phyloP scores from a whole-genome alignment of 2,329 filamentous ascomycete species.

The Venturia pyrina region DNA sequence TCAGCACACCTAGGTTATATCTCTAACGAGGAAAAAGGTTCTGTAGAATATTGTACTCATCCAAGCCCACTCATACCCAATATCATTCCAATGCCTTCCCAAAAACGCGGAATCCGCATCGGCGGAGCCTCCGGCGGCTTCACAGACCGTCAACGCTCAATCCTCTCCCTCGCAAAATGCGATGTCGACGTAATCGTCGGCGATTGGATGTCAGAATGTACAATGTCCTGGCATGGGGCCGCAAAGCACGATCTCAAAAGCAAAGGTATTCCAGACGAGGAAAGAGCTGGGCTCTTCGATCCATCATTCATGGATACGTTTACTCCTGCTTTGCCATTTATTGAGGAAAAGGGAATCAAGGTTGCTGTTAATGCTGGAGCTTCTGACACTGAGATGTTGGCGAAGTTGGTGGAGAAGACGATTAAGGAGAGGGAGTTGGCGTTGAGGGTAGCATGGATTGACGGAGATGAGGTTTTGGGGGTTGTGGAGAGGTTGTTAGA shows the following conservation, averaged over 20 bases:
- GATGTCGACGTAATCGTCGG: constrained; percentile 16
- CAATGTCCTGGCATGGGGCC: constrained; percentile 16
- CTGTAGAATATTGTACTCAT: neutral
- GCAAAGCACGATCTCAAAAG: constrained; percentile 13
- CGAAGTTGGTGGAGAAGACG: constrained; percentile 3
- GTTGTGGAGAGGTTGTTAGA: constrained; percentile 13
- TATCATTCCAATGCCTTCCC: neutral
- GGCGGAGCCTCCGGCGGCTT: constrained; percentile 30
- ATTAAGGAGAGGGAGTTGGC: neutral
- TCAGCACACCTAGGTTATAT: neutral
- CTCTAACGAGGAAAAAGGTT: neutral
- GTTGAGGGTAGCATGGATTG: constrained; percentile 10
- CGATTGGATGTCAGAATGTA: constrained; percentile 18
- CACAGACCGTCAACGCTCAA: constrained; percentile 28
- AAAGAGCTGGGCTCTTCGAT: constrained; percentile 10
- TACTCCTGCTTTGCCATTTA: constrained; percentile 13
- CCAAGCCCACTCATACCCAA: neutral
- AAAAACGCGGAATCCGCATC: constrained; percentile 22
- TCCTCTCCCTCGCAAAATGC: constrained; percentile 17
- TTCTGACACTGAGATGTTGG: constrained; percentile 10
- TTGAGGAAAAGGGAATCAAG: constrained; percentile 12
- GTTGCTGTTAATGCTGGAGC: constrained; percentile 12
- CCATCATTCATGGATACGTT: constrained; percentile 16
- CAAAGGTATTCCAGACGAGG: constrained; percentile 11
- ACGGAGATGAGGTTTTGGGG: constrained; percentile 15